Evolutionary conservation across 768 basidiomycete genomes (phyloP).

Genomic region (Crepidotus variabilis): DNA sequence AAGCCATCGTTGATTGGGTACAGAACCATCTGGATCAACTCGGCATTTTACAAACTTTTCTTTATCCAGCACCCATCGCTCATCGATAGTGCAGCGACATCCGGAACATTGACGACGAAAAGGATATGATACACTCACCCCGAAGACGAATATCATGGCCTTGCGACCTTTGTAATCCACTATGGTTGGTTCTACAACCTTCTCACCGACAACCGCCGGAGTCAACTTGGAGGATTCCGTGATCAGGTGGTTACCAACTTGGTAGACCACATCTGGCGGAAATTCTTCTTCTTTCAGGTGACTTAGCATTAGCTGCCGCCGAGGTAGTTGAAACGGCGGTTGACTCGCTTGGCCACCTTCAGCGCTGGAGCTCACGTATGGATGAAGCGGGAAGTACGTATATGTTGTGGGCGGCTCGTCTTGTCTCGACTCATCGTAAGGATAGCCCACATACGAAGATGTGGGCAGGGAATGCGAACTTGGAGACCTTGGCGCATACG

Average conservation of each 20-base stretch:
- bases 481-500: constrained; percentile 15
- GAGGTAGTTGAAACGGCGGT: constrained; percentile 33
- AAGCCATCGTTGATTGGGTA: background rate
- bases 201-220: constrained; percentile 55
- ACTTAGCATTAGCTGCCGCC: constrained; percentile 30
- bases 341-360: constrained; percentile 17
- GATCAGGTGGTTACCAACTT: constrained; percentile 30
- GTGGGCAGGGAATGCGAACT: constrained; percentile 12
- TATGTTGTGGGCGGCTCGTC: constrained; percentile 14
- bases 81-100: background rate
- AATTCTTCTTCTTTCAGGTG: constrained; percentile 22
- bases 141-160: constrained; percentile 59
- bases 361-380: constrained; percentile 27
- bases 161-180: constrained; percentile 53
- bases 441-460: constrained; percentile 6
- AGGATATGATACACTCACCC: constrained; percentile 32
- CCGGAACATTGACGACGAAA: background rate
- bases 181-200: constrained; percentile 51
- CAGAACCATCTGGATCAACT: background rate
- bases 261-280: constrained; percentile 27
- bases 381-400: constrained; percentile 37
- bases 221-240: constrained; percentile 43
- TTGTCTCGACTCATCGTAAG: background rate
- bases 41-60: background rate
- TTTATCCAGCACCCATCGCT: background rate